Evolutionary conservation across 768 basidiomycete species (phyloP).

Genomic region (Lyophyllum shimeji): DNA sequence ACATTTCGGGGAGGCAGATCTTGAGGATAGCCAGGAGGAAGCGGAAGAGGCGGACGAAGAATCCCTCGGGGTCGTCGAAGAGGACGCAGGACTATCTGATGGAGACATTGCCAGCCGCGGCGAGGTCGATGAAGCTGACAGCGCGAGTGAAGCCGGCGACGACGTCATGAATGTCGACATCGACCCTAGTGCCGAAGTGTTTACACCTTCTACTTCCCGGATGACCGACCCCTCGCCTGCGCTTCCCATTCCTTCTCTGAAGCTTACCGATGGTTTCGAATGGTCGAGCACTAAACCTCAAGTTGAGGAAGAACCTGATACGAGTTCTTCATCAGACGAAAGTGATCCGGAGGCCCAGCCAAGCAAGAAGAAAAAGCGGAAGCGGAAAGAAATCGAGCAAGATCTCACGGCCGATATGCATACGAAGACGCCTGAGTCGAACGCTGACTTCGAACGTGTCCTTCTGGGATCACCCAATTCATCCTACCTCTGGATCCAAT

Average conservation of each 20-base stretch:
- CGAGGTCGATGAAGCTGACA: constrained; percentile 14
- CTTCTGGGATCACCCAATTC: constrained; percentile 95
- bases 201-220: constrained; percentile 13
- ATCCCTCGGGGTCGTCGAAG: constrained; percentile 29
- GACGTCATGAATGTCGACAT: constrained; percentile 48
- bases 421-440: constrained; percentile 82
- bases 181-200: constrained; percentile 27
- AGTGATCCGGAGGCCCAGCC: constrained; percentile 43
- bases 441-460: constrained; percentile 91
- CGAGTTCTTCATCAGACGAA: constrained; percentile 48
- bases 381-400: constrained; percentile 69
- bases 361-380: constrained; percentile 64
- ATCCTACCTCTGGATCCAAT: constrained; percentile 98
- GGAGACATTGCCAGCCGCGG: constrained; percentile 25
- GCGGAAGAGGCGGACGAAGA: constrained; percentile 24
- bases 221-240: constrained; percentile 7
- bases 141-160: constrained; percentile 32
- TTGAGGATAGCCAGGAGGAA: constrained; percentile 35
- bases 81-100: constrained; percentile 18
- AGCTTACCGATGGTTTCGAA: constrained; percentile 63
- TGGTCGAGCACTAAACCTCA: constrained; percentile 53
- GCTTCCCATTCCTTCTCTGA: constrained; percentile 38
- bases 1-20: constrained; percentile 71
- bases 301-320: constrained; percentile 39
- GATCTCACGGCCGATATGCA: constrained; percentile 90